These are phyloP conservation scores for Pelargonium fulgidum DNA, from an alignment of 441 rosid species.

Conservation along the genomic window DNA sequence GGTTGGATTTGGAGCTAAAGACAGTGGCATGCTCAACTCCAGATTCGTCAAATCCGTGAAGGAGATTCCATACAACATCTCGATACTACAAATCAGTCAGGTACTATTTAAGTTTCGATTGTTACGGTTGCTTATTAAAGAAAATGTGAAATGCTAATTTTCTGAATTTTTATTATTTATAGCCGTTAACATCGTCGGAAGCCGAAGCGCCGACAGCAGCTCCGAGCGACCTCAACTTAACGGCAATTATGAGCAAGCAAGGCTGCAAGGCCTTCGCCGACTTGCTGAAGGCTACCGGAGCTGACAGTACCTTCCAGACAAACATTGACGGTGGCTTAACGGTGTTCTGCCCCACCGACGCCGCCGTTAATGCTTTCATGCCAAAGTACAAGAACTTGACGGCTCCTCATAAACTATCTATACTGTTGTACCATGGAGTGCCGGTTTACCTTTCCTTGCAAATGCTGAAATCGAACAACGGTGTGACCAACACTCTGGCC, in stretches of 20 bases:
- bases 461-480: conserved; percentile 49
- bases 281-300: conserved; percentile 37
- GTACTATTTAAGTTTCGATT: conserved; percentile 16
- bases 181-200: conserved; percentile 45
- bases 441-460: conserved; percentile 51
- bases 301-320: conserved; percentile 44
- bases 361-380: conserved; percentile 37
- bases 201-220: conserved; percentile 61
- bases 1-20: conserved; percentile 71
- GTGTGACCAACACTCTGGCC: conserved; percentile 51
- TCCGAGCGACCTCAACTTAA: conserved; percentile 44
- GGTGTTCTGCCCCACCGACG: conserved; percentile 54
- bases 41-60: conserved; percentile 62
- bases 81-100: conserved; percentile 71
- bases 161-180: not conserved
- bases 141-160: not conserved
- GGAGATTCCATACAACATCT: conserved; percentile 76
- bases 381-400: conserved; percentile 51
- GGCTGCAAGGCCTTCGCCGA: conserved; percentile 61
- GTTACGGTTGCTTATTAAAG: no score
- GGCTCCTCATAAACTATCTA: conserved; percentile 36
- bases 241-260: conserved; percentile 43
- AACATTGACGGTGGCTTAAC: conserved; percentile 58
- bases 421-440: conserved; percentile 51
- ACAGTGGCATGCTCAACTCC: conserved; percentile 44